These are phyloP conservation scores for Xylariaceae sp. DNA, from an alignment of 2,329 filamentous ascomycete species.

Conservation along the genomic window DNA sequence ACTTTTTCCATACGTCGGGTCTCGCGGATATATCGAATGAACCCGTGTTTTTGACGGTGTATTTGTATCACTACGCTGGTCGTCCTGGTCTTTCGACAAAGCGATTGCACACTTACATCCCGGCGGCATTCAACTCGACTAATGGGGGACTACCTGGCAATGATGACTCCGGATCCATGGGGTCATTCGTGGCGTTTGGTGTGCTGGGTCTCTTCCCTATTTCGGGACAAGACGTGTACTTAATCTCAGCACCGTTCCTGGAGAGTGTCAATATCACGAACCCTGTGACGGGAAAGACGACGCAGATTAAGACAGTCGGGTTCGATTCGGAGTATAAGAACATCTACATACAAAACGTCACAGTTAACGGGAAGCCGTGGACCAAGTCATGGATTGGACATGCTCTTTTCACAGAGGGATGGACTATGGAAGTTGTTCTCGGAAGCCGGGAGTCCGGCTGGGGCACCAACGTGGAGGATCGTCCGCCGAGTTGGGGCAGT, in stretches of 20 bases:
- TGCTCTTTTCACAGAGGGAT: constrained; percentile 55
- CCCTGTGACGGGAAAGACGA: constrained; percentile 49
- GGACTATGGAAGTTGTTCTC: constrained; percentile 53
- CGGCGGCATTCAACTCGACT: constrained; percentile 55
- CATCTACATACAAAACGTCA: constrained; percentile 56
- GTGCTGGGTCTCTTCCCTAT: constrained; percentile 62
- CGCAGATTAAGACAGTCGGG: constrained; percentile 52
- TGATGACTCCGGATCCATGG: constrained; percentile 62
- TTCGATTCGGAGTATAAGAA: constrained; percentile 53
- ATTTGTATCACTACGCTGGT: constrained; percentile 59
- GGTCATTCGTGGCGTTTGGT: constrained; percentile 52
- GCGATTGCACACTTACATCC: constrained; percentile 58
- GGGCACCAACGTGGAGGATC: constrained; percentile 56
- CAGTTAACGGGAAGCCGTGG: constrained; percentile 50
- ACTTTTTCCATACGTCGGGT: constrained; percentile 49
- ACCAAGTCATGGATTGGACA: constrained; percentile 58
- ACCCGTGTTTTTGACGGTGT: constrained; percentile 56
- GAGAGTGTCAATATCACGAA: constrained; percentile 49
- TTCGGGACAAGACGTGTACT: constrained; percentile 58
- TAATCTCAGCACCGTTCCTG: constrained; percentile 61
- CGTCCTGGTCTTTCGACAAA: constrained; percentile 47
- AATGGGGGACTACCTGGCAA: constrained; percentile 57
- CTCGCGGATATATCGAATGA: constrained; percentile 43
- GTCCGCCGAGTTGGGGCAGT: constrained; percentile 30
- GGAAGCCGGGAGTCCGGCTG: constrained; percentile 59